phyloP scores from a whole-genome alignment of 2,329 filamentous ascomycete genomes.

The Penicillium frequentans region DNA sequence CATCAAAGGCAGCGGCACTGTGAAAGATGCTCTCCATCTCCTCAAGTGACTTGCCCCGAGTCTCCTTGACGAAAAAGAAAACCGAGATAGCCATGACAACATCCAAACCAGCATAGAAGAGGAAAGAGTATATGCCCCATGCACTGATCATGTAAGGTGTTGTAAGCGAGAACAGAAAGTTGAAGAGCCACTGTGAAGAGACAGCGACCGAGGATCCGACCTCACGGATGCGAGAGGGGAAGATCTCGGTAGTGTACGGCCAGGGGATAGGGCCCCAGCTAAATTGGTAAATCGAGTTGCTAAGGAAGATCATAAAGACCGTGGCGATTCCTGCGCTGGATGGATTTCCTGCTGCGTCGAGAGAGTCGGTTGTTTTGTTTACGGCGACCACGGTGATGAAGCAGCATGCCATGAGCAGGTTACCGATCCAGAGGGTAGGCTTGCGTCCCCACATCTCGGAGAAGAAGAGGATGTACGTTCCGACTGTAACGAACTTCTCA shows the following conservation, averaged over 20 bases:
- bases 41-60: slow-evolving; percentile 39
- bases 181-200: slow-evolving; percentile 41
- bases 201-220: slow-evolving; percentile 40
- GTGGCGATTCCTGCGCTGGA: slow-evolving; percentile 46
- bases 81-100: slow-evolving; percentile 34
- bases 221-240: slow-evolving; percentile 40
- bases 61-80: slow-evolving; percentile 43
- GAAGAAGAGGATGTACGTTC: slow-evolving; percentile 51
- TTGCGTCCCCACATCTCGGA: slow-evolving; percentile 53
- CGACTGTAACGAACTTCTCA: slow-evolving; percentile 51
- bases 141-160: slow-evolving; percentile 43
- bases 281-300: slow-evolving; percentile 32
- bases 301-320: slow-evolving; percentile 50
- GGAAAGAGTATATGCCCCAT: slow-evolving; percentile 41
- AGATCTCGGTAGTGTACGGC: slow-evolving; percentile 39
- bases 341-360: slow-evolving; percentile 16
- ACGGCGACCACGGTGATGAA: slow-evolving; percentile 54
- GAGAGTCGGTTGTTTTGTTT: slow-evolving; percentile 42
- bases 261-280: slow-evolving; percentile 39
- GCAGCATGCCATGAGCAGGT: slow-evolving; percentile 51
- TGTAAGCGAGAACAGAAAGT: slow-evolving; percentile 44
- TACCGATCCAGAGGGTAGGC: slow-evolving; percentile 49
- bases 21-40: slow-evolving; percentile 37
- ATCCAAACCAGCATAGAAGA: slow-evolving; percentile 43
- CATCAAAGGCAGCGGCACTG: slow-evolving; percentile 25